Evolutionary conservation across 2,329 filamentous ascomycete species (phyloP).

Genomic region (Ascochyta lentis): DNA sequence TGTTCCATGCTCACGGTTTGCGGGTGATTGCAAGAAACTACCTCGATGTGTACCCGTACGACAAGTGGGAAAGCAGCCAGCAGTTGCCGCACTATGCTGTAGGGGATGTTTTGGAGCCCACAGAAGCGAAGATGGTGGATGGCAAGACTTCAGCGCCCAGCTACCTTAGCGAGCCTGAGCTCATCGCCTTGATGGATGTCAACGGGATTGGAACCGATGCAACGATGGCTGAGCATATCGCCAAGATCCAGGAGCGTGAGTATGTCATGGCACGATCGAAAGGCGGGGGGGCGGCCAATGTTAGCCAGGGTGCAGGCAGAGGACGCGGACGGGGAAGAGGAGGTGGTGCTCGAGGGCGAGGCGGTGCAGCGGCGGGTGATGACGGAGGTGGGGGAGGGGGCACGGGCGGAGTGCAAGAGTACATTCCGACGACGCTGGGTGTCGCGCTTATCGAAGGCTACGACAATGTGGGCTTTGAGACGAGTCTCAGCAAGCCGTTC

Average conservation of each 20-base stretch:
- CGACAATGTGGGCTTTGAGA: conserved; percentile 90
- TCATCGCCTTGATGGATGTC: conserved; percentile 96
- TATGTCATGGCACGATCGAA: conserved; percentile 76
- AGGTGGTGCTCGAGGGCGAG: conserved; percentile 52
- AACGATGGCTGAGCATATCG: conserved; percentile 98
- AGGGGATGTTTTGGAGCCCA: conserved; percentile 85
- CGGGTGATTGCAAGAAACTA: conserved; percentile 90
- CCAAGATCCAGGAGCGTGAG: conserved; percentile 88
- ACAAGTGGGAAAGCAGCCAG: conserved; percentile 91
- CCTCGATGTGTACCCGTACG: conserved; percentile 93
- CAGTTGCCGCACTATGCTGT: conserved; percentile 79
- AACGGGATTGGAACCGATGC: conserved; percentile 98
- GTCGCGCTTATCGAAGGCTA: conserved; percentile 94
- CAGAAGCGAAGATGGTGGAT: conserved; percentile 85
- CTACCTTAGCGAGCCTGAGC: conserved; percentile 92
- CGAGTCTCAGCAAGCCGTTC: conserved; percentile 93
- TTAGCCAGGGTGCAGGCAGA: conserved; percentile 50
- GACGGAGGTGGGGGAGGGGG: conserved; percentile 51
- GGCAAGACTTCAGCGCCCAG: conserved; percentile 86
- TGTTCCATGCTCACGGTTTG: conserved; percentile 81
- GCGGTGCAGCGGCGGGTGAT: conserved; percentile 48
- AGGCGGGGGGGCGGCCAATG: conserved; percentile 40
- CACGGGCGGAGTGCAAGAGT: conserved; percentile 72
- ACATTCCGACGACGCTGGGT: conserved; percentile 90
- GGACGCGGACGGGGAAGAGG: conserved; percentile 53